phyloP scores from a whole-genome alignment of 352 stramenopile genomes.

The Globisporangium barbulae region DNA sequence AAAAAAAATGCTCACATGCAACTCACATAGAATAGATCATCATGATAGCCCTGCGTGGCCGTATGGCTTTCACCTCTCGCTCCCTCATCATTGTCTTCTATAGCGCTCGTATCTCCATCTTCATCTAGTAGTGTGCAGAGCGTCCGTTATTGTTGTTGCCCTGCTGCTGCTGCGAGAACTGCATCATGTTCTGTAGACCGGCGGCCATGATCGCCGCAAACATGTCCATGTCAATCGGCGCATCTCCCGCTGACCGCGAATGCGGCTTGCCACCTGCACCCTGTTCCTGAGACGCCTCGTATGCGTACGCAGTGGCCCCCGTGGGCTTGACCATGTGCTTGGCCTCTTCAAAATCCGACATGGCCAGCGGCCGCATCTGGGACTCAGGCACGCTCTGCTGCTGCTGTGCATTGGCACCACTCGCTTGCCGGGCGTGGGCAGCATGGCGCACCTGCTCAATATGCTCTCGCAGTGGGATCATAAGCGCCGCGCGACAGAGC shows the following conservation, averaged over 20 bases:
- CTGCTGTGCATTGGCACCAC: conserved; percentile 18
- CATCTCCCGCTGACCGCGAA: conserved; percentile 16
- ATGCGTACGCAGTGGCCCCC: conserved; percentile 75
- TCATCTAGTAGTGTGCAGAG: conserved; percentile 7
- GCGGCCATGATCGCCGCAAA: conserved; percentile 81
- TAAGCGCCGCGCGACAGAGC: conserved; percentile 80
- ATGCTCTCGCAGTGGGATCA: conserved; percentile 86
- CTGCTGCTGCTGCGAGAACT: conserved; percentile 28
- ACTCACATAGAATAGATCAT: conserved; percentile 12
- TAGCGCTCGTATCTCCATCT: not conserved
- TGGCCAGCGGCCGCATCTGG: conserved; percentile 67
- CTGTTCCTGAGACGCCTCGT: conserved; percentile 57
- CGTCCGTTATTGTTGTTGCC: conserved; percentile 19
- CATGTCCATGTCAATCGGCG: conserved; percentile 77
- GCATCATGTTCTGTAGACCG: conserved; percentile 84
- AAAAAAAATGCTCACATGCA: not conserved
- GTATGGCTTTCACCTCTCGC: not conserved
- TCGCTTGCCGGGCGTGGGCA: conserved; percentile 17
- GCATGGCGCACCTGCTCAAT: conserved; percentile 59
- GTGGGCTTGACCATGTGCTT: conserved; percentile 85
- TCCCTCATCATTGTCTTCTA: conserved; percentile 1
- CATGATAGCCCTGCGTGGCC: conserved; percentile 10
- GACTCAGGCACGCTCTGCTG: conserved; percentile 21
- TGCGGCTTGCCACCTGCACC: conserved; percentile 17
- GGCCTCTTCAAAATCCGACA: conserved; percentile 84